Evolutionary conservation across 2,329 filamentous ascomycete genomes (phyloP), one percentile per base, ranked within the genome.

Genomic region (Tolypocladium tropicale): DNA sequence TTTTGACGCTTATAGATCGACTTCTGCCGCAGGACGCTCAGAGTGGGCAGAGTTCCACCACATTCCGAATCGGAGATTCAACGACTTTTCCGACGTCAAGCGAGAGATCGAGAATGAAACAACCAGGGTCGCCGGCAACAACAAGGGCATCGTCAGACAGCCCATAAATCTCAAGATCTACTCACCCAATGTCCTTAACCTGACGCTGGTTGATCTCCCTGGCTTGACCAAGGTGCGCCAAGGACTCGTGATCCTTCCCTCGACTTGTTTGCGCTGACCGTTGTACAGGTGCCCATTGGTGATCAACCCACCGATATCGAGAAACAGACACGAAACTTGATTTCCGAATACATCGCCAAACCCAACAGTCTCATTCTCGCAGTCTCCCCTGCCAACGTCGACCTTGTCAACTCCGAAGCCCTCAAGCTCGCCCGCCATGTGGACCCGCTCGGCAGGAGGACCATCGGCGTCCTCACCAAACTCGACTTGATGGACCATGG

Each of bases 141-240:
- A 99, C 77, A 97, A 97, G 75, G 94, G 94, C 66, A 99, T 99
- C 77, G 96, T 96, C 72, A 82, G 94, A 61, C 90, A 95, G 70
- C 91, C 94, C 58, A 99, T 99, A 72, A 97, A 99, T 74, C 82
- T 99, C 63, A 97, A 97, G 72, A 94, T 99, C 61, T 99, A 96
- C 77, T 97, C 94, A 50, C 92, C 94, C 28, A 88, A 96, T 71
- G 94, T 99, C 58, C 82, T 99, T 59, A 99, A 95, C 74, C 78
- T 99, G 74, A 99, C 94, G 2, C 78, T 99, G 65, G 94, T 99
- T 59, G 94, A 99, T 79, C 75, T 99, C 67, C 94, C 94, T 4
- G 94, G 94, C 65, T 76, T 99, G 69, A 99, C 94, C 66, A 97
- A 99, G 81, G 88, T 90, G 71, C 54, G 73, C 60, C 56, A 36